phyloP scores from a whole-genome alignment of 2,329 filamentous ascomycete genomes.

The Exophiala sideris region DNA sequence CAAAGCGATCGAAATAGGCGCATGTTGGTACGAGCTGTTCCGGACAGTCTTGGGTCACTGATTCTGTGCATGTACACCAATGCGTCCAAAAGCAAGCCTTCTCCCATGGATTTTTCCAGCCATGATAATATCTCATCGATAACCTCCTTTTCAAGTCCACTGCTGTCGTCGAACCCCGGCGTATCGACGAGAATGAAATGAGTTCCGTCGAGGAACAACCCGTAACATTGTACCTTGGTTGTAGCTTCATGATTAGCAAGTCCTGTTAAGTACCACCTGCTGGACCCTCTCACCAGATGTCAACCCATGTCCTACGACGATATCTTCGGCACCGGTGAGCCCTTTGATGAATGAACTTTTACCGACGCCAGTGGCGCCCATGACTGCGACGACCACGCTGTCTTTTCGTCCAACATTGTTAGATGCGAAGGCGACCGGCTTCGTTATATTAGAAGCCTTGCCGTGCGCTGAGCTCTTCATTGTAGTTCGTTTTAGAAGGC shows the following conservation, averaged over 20 bases:
- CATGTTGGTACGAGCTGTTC: constrained; percentile 9
- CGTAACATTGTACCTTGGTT: not conserved
- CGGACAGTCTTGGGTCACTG: constrained; percentile 3
- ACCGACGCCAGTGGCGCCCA: constrained; percentile 11
- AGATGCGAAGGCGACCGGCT: no score
- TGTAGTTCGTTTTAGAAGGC: no score
- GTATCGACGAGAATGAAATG: constrained; percentile 13
- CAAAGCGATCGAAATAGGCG: constrained; percentile 15
- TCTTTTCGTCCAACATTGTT: not conserved
- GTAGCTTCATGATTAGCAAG: no score
- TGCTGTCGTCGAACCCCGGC: constrained; percentile 17
- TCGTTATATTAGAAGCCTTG: no score
- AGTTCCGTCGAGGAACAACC: not conserved
- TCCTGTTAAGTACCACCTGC: no score
- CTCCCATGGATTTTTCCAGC: not conserved
- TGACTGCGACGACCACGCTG: constrained; percentile 6
- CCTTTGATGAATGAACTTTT: constrained; percentile 13
- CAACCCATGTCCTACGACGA: not conserved
- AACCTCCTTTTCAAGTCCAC: constrained; percentile 2
- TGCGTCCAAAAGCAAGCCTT: constrained; percentile 2
- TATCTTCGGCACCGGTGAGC: constrained; percentile 1
- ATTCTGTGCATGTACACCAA: constrained; percentile 9
- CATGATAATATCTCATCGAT: constrained; percentile 11
- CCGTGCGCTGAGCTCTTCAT: no score
- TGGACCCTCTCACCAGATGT: not conserved